phyloP scores from a whole-genome alignment of 106 monocot genomes.

The Chionographis japonica region DNA sequence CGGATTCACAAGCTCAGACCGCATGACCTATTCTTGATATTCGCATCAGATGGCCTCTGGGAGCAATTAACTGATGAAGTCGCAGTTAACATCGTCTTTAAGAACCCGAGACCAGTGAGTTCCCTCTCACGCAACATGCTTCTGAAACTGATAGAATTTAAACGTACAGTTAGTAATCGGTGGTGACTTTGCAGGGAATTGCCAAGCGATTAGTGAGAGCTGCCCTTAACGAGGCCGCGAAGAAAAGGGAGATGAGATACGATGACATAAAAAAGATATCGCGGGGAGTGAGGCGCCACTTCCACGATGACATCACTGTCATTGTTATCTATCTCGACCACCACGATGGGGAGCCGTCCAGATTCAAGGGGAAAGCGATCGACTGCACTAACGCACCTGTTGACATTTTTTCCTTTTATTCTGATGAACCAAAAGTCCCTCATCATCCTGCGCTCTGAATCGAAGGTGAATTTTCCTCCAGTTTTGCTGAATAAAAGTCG shows the following conservation, averaged over 20 bases:
- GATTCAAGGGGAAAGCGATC: not conserved
- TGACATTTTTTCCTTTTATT: constrained; percentile 16
- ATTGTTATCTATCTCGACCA: constrained; percentile 26
- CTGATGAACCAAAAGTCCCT: constrained; percentile 2
- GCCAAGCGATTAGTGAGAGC: constrained; percentile 32
- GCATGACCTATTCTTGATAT: constrained; percentile 39
- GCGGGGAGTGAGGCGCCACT: constrained; percentile 18
- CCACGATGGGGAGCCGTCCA: not conserved
- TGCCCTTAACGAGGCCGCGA: constrained; percentile 27
- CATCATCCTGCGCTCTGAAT: not conserved
- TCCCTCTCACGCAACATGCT: too few species aligned
- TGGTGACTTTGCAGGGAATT: constrained; percentile 22
- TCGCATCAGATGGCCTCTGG: constrained; percentile 46
- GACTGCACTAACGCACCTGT: constrained; percentile 16
- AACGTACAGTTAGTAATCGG: not conserved
- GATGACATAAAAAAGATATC: constrained; percentile 24
- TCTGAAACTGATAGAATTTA: too few species aligned
- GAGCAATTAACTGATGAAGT: constrained; percentile 34
- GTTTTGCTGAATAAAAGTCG: too few species aligned
- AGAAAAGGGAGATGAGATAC: constrained; percentile 28
- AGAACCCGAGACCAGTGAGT: constrained; percentile 29
- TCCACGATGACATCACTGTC: constrained; percentile 26
- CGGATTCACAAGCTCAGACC: constrained; percentile 11
- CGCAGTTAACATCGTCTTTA: constrained; percentile 35
- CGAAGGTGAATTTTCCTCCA: too few species aligned